These are phyloP conservation scores for Dioscorea alata DNA, from an alignment of 106 monocot genomes.

Conservation along the genomic window DNA sequence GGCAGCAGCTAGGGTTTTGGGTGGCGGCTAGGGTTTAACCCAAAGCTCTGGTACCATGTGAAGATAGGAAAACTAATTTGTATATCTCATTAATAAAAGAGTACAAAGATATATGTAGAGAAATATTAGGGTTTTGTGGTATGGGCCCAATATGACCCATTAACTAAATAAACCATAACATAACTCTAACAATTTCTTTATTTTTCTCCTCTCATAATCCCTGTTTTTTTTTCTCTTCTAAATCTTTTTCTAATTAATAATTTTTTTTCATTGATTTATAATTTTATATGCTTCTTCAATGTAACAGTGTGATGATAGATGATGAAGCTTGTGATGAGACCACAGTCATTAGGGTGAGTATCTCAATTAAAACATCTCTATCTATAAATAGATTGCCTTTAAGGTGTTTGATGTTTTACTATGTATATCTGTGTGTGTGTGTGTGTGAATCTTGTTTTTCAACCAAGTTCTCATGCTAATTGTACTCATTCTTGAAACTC, in stretches of 20 bases:
- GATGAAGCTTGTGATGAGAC: constrained; percentile 29
- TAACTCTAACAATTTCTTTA: too few relatives aligned
- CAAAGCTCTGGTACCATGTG: too few relatives aligned
- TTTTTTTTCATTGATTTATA: neutral
- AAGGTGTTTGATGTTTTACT: neutral
- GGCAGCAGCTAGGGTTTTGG: too few relatives aligned
- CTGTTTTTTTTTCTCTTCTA: neutral
- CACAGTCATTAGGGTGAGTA: constrained; percentile 37
- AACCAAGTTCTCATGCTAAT: neutral
- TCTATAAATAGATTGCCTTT: neutral
- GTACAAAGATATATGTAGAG: too few relatives aligned
- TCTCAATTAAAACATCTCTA: neutral
- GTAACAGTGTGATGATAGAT: constrained; percentile 37
- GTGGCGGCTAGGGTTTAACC: too few relatives aligned
- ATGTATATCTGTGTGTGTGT: neutral
- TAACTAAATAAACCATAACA: too few relatives aligned
- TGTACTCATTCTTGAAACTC: neutral
- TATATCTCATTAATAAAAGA: too few relatives aligned
- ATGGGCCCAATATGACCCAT: too few relatives aligned
- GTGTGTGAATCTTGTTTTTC: too few relatives aligned
- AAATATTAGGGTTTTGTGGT: too few relatives aligned
- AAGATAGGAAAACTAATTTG: too few relatives aligned
- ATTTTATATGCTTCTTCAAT: neutral
- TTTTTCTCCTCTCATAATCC: neutral
- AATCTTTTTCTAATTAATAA: neutral